A percentile compares a stretch with the other conserved stretches of the same genome.
Conservation (phyloP, 1,284 basidiomycete genomes). For the Papiliotrema terrestris region DNA sequence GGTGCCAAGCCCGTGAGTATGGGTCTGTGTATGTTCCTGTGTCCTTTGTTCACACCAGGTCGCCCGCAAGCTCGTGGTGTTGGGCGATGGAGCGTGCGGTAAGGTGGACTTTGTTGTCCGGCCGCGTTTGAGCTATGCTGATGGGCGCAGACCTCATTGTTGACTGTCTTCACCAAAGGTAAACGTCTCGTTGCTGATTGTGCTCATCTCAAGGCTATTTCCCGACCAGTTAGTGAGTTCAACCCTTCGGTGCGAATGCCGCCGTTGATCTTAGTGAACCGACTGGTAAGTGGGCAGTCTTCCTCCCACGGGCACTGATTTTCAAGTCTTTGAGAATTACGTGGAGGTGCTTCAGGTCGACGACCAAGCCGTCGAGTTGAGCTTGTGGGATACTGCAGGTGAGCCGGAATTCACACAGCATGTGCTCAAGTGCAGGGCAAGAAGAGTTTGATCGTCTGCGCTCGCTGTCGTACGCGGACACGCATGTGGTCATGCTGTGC, state of each 20-base stretch:
- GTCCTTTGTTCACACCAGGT: slow-evolving; percentile 35
- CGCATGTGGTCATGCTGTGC: slow-evolving; percentile 90
- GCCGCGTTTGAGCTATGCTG: neutral
- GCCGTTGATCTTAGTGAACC: slow-evolving; percentile 61
- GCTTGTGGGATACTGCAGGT: slow-evolving; percentile 96
- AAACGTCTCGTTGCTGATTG: neutral
- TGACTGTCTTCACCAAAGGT: slow-evolving; percentile 50
- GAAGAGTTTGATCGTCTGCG: slow-evolving; percentile 93
- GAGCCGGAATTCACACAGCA: slow-evolving; percentile 30
- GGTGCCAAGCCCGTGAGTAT: slow-evolving; percentile 6
- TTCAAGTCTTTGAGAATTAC: slow-evolving; percentile 81
- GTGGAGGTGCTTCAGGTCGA: slow-evolving; percentile 80
- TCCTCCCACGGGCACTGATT: neutral
- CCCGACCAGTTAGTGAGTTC: slow-evolving; percentile 38
- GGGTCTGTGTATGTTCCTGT: too few species aligned
- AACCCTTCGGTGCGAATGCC: neutral
- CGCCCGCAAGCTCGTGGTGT: slow-evolving; percentile 71
- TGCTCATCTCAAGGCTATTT: slow-evolving; percentile 7
- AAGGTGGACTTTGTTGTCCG: too few species aligned
- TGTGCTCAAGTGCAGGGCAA: slow-evolving; percentile 60
- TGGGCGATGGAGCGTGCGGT: slow-evolving; percentile 90
- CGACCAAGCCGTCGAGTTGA: slow-evolving; percentile 78
- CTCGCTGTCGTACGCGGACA: slow-evolving; percentile 89
- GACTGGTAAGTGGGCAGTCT: slow-evolving; percentile 53
- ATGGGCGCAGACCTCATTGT: slow-evolving; percentile 64